Evolutionary conservation across 306 rosid genomes (phyloP).

Genomic region (Cucurbita pepo): DNA sequence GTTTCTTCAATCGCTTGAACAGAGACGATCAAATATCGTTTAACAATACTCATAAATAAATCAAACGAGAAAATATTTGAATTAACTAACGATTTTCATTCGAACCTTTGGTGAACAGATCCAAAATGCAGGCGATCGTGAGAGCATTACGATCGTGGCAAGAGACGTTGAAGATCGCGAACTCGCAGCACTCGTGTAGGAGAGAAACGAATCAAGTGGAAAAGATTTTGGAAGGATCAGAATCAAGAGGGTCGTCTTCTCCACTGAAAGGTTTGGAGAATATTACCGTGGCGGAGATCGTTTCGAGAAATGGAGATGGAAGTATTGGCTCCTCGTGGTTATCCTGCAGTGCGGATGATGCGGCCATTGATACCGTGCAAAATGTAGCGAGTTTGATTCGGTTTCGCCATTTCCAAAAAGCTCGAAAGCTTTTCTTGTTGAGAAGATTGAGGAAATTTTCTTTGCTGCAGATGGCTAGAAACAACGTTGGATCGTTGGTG

Average conservation of each 20-base stretch:
- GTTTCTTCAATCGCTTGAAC: neutral
- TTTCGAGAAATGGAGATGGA: constrained; percentile 42
- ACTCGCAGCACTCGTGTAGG: constrained; percentile 21
- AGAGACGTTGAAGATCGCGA: constrained; percentile 26
- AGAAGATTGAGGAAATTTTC: neutral
- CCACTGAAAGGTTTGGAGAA: constrained; percentile 62
- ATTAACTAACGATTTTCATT: neutral
- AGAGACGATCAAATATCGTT: neutral
- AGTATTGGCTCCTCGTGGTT: constrained; percentile 55
- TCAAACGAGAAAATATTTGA: neutral
- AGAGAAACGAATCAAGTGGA: constrained; percentile 22
- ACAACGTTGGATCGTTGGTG: constrained; percentile 60
- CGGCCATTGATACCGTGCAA: constrained; percentile 45
- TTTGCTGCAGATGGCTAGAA: constrained; percentile 57
- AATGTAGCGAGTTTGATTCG: constrained; percentile 15
- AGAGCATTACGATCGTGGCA: constrained; percentile 21
- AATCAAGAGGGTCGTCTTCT: constrained; percentile 19
- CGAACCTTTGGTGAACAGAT: constrained; percentile 14
- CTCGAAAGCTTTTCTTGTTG: neutral
- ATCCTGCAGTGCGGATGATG: constrained; percentile 46
- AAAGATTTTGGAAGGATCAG: constrained; percentile 17
- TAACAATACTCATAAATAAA: too few species aligned
- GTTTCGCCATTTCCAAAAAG: neutral
- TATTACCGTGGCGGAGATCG: constrained; percentile 61
- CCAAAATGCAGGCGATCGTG: constrained; percentile 41